These are phyloP conservation scores for Podila verticillata DNA, from an alignment of 192 early-diverging fungal genomes.

Conservation along the genomic window DNA sequence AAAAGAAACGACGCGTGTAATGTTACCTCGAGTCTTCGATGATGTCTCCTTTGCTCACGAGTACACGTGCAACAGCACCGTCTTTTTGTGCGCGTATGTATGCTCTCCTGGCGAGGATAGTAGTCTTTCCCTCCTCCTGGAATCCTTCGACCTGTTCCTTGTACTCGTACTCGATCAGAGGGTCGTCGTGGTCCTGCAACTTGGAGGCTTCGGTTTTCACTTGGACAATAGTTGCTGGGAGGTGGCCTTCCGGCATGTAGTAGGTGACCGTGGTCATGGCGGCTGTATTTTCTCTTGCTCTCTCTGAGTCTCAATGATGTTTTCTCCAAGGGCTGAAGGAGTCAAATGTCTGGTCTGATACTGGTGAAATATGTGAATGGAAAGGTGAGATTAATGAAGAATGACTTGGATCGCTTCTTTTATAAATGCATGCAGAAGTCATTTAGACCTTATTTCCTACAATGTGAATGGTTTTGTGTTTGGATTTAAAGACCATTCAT, in stretches of 20 bases:
- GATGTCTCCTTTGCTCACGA: slow-evolving; percentile 21
- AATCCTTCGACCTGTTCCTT: slow-evolving; percentile 30
- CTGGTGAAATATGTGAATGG: no score
- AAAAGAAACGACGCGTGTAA: slow-evolving; percentile 8
- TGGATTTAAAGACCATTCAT: no score
- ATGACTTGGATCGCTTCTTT: no score
- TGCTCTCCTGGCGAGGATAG: slow-evolving; percentile 18
- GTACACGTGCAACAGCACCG: slow-evolving; percentile 11
- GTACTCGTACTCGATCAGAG: slow-evolving; percentile 44
- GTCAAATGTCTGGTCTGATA: neutral
- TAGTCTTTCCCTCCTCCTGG: slow-evolving; percentile 19
- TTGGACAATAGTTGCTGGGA: slow-evolving; percentile 26
- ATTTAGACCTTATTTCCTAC: no score
- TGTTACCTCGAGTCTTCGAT: slow-evolving; percentile 7
- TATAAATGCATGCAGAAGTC: no score
- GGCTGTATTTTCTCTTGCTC: slow-evolving; percentile 4
- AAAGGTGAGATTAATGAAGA: no score
- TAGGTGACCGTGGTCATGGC: slow-evolving; percentile 13
- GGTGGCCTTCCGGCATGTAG: slow-evolving; percentile 14
- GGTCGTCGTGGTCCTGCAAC: slow-evolving; percentile 30
- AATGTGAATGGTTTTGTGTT: no score
- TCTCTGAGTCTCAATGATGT: neutral
- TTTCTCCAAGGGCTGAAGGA: neutral
- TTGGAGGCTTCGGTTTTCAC: slow-evolving; percentile 18
- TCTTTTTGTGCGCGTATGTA: slow-evolving; percentile 36